Evolutionary conservation across 768 basidiomycete genomes (phyloP), one percentile per base, ranked within the genome.

Genomic region (Auriscalpium microsporum): DNA sequence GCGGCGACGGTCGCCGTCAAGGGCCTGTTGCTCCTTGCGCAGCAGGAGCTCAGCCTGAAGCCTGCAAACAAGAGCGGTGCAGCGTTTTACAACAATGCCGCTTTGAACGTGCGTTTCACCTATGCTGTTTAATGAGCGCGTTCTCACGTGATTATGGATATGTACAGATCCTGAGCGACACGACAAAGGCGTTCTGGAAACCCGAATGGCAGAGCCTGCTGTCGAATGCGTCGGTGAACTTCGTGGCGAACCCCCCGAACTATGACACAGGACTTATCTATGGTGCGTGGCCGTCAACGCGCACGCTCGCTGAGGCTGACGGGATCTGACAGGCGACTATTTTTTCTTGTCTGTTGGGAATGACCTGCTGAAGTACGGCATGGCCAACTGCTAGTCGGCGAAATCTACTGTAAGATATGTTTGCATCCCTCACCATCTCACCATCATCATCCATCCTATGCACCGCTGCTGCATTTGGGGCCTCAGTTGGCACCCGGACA

Each of bases 211-310:
- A 84, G 62, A 84, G 81, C 61, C 65, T 86, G 23, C 71, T 86
- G 44, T 78, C 83, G 2, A 83, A 85, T 63, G 84, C 81, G 37
- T 85, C 84, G 8, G 82, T 83, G 4, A 82, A 84, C 63, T 71
- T 71, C 63, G 81, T 78, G 3, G 74, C 71, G 36, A 57, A 58
- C 28, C 62, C 65, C 3, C 72, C 75, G 46, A 83, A 82, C 64
- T 77, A 73, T 56, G 65, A 80, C 54, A 86, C 84, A 2, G 84
- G 83, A 0, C 84, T 78, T 46, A 76, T 83, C 10, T 80, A 81
- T 62, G 79, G 78, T 77, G 51, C 28, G 71, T 58, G 28, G 28
- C 28, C 28, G 28, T 28, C 28, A 7, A 28, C 28, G 28, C 28
- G 28, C 28, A 28, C 28, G 28, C 28, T 28, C 28, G 28, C 28